These are phyloP conservation scores for Phaeodactylum tricornutum DNA, from an alignment of 108 stramenopile species.

Conservation along the genomic window DNA sequence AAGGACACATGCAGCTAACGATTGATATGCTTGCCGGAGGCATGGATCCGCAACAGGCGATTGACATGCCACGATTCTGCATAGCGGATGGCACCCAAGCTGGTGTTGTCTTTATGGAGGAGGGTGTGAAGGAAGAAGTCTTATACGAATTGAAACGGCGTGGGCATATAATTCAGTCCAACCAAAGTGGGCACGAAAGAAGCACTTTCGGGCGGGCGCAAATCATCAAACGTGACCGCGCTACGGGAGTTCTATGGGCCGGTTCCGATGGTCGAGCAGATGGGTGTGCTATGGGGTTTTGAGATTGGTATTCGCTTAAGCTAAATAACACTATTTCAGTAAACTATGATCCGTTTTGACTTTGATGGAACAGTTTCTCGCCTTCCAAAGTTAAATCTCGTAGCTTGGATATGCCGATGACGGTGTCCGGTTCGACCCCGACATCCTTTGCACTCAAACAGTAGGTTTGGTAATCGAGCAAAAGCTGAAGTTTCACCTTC, in stretches of 20 bases:
- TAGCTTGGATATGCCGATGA: conserved; percentile 54
- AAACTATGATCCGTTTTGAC: too few species aligned
- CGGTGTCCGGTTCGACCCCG: conserved; percentile 37
- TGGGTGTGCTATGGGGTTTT: conserved; percentile 91
- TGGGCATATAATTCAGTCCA: conserved; percentile 53
- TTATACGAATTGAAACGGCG: conserved; percentile 41
- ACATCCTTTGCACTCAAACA: conserved; percentile 35
- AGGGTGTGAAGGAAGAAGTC: conserved; percentile 38
- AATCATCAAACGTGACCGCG: conserved; percentile 56
- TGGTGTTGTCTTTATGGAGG: conserved; percentile 65
- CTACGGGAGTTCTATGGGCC: conserved; percentile 76
- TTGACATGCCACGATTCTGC: conserved; percentile 93
- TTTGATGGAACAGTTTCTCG: conserved; percentile 6
- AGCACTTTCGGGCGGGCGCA: conserved; percentile 88
- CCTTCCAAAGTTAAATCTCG: conserved; percentile 52
- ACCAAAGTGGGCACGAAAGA: conserved; percentile 53
- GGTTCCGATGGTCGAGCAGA: conserved; percentile 93
- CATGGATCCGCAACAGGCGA: conserved; percentile 76
- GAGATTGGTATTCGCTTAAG: conserved; percentile 13
- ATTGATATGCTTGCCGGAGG: conserved; percentile 62
- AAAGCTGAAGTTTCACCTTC: conserved; percentile 81
- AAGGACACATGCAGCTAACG: conserved; percentile 93
- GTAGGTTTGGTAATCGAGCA: conserved; percentile 59
- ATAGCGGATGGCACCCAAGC: conserved; percentile 72
- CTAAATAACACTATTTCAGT: too few species aligned